Evolutionary conservation across 2,329 filamentous ascomycete genomes (phyloP).

Genomic region (Nemania sp.): DNA sequence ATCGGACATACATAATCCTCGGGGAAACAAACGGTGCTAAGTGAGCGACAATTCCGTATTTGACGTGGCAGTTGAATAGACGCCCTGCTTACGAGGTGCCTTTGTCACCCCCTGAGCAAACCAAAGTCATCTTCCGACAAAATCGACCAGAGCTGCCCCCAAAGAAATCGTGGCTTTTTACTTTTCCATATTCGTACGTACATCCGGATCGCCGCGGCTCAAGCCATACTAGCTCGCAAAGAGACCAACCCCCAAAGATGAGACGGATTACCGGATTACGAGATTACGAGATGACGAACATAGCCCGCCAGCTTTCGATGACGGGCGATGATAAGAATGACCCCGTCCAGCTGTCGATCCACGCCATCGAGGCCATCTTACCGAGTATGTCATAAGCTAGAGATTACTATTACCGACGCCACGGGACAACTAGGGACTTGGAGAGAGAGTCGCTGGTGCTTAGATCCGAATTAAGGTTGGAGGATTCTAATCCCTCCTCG

Average conservation of each 20-base stretch:
- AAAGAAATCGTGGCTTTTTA: not conserved
- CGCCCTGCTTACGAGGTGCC: too few species aligned
- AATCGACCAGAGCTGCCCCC: not conserved
- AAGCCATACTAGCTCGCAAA: too few species aligned
- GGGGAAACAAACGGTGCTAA: too few species aligned
- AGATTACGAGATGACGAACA: too few species aligned
- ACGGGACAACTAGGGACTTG: not conserved
- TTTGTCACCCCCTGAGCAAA: not conserved
- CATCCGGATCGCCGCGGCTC: not conserved
- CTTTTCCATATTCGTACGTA: not conserved
- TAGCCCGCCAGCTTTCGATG: not conserved
- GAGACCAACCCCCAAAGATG: too few species aligned
- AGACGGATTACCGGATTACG: too few species aligned
- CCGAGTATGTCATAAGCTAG: not conserved
- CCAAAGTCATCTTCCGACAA: not conserved
- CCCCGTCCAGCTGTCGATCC: not conserved
- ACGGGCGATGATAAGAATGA: not conserved
- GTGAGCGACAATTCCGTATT: not conserved
- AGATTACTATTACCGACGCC: constrained; percentile 5
- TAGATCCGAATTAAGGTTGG: constrained; percentile 10
- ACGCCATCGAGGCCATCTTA: not conserved
- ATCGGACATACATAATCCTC: not conserved
- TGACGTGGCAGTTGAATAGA: not conserved
- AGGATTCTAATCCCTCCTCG: constrained; percentile 15
- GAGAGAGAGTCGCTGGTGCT: not conserved